Evolutionary conservation across 768 basidiomycete genomes (phyloP).

Genomic region (Gautieria morchelliformis): DNA sequence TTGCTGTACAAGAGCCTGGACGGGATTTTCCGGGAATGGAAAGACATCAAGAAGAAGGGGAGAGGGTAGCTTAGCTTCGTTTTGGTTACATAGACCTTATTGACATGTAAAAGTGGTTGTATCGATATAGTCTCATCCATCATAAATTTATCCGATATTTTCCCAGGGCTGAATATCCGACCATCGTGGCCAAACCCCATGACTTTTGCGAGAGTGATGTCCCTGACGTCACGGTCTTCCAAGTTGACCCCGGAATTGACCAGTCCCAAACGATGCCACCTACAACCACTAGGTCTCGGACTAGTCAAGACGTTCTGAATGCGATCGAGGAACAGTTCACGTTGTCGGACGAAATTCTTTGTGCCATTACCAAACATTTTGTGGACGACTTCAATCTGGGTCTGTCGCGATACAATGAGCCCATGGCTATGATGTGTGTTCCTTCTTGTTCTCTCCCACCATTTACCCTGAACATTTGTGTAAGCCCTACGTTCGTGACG

Average conservation of each 20-base stretch:
- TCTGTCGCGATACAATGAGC: slow-evolving; percentile 57
- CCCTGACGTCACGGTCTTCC: background rate
- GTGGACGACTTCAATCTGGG: slow-evolving; percentile 72
- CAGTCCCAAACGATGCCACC: background rate
- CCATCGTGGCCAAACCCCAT: background rate
- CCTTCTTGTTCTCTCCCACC: background rate
- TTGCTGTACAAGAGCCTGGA: slow-evolving; percentile 87
- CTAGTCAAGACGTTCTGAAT: slow-evolving; percentile 44
- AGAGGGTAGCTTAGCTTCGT: background rate
- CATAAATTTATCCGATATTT: background rate
- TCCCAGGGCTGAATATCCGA: background rate
- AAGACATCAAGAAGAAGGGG: slow-evolving; percentile 70
- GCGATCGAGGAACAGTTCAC: slow-evolving; percentile 67
- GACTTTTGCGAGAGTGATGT: background rate
- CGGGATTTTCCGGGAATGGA: slow-evolving; percentile 91
- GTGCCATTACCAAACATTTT: slow-evolving; percentile 68
- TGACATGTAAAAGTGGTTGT: background rate
- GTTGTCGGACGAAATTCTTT: slow-evolving; percentile 49
- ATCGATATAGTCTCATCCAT: background rate
- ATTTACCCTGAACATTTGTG: slow-evolving; percentile 1
- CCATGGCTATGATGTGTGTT: slow-evolving; percentile 88
- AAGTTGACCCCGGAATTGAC: background rate
- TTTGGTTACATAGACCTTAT: background rate
- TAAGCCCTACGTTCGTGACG: slow-evolving; percentile 90
- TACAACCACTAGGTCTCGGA: slow-evolving; percentile 16